Evolutionary conservation across 2,329 filamentous ascomycete species (phyloP).

Genomic region (Pseudocercospora fijiensis): DNA sequence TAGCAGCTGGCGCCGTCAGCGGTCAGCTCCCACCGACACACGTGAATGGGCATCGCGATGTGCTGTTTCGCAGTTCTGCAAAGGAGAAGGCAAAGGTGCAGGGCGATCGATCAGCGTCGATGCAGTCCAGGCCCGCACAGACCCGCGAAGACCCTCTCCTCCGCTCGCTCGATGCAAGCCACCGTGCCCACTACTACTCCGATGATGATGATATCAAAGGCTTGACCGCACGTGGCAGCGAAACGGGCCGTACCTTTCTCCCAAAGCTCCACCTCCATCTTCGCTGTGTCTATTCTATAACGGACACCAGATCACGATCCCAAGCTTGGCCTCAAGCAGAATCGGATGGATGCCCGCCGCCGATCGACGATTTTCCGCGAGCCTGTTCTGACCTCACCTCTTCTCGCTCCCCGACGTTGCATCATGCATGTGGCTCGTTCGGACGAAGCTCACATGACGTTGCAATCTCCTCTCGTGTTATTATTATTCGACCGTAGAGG

Average conservation of each 20-base stretch:
- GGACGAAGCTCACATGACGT: too few species aligned
- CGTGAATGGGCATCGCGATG: neutral
- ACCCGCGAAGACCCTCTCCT: neutral
- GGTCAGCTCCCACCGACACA: constrained; percentile 1
- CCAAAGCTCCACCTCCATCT: neutral
- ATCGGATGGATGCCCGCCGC: neutral
- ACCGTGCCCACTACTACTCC: too few species aligned
- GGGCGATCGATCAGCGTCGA: too few species aligned
- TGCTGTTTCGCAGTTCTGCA: neutral
- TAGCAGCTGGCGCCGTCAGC: neutral
- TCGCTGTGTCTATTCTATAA: neutral
- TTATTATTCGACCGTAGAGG: neutral
- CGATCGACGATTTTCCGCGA: neutral
- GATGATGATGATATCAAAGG: neutral
- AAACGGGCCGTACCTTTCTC: neutral
- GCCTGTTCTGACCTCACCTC: neutral
- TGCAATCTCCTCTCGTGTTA: too few species aligned
- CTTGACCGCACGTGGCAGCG: neutral
- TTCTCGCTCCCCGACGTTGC: neutral
- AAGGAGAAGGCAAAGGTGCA: neutral
- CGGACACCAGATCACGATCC: neutral
- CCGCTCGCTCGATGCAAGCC: neutral
- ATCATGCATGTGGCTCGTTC: neutral
- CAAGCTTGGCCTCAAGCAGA: neutral
- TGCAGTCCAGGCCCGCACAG: neutral